Evolutionary conservation across 2,329 filamentous ascomycete species (phyloP), one percentile per base, ranked within the genome.

Genomic region (Alternaria sp.): DNA sequence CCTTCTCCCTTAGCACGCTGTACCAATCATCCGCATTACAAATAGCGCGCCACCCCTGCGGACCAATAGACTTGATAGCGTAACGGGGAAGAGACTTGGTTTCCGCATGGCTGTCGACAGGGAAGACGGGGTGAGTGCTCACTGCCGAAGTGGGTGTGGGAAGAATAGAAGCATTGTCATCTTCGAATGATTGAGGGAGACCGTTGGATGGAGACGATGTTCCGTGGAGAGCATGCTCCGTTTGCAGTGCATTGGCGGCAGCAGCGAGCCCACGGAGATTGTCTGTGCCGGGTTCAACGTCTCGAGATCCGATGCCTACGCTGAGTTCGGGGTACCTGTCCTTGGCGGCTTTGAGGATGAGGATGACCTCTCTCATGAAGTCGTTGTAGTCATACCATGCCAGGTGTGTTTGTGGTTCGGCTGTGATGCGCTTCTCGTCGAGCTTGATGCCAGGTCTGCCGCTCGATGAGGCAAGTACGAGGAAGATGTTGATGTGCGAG

Each of bases 401-500:
- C 44, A 68, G 46, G 19, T 68, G 63, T 13, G 58, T 58, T n/a
- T 59, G 56, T 36, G 62, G 50, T 11, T 61, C 52, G 7, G 69
- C 61, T 8, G 59, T 52, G 54, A 73, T 71, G 62, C 69, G 70
- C 40, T 67, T 71, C 40, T 73, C 67, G 23, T 61, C 60, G 25
- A 79, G 68, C 30, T 75, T 75, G 54, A 65, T 77, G 25, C 88
- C 89, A 65, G 91, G 90, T 72, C 87, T 90, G 26, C 89, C 46
- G n/a, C 47, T 30, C 4, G 45, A 54, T 10, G 60, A 51, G 3
- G 64, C 43, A n/a, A 64, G 61, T 4, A 66, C 91, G 68, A 90
- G 91, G 74, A 92, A 91, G n/a, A 87, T 87, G 32, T 85, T 86
- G 43, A 86, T 86, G 5, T 86, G 87, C 6, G 62, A 66, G 9